phyloP scores from a whole-genome alignment of 345 rosid genomes.

The Boechera stricta region DNA sequence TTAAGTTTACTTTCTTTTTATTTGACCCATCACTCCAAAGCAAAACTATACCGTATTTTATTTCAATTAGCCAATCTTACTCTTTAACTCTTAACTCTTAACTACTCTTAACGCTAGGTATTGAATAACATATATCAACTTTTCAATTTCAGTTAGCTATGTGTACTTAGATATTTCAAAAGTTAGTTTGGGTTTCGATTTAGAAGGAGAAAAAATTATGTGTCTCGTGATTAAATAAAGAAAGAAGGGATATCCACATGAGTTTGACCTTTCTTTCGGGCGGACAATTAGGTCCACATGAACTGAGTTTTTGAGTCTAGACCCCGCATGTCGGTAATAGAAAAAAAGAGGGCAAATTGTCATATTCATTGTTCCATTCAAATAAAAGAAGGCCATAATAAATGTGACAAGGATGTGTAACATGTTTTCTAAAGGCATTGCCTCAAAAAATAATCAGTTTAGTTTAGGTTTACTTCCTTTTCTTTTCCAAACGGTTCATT shows the following conservation, averaged over 20 bases:
- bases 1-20: not conserved
- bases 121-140: not conserved
- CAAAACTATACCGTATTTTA: not conserved
- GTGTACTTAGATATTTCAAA: not conserved
- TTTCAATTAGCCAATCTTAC: not conserved
- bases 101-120: not conserved
- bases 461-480: not conserved
- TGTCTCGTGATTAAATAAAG: not conserved
- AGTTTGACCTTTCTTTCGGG: not conserved
- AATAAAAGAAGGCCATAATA: not conserved
- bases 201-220: not conserved
- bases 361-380: slow-evolving; percentile 4
- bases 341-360: not conserved
- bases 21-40: slow-evolving; percentile 4
- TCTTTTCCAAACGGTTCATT: not conserved
- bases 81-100: not conserved
- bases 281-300: slow-evolving; percentile 19
- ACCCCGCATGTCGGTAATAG: not conserved
- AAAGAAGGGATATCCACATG: slow-evolving; percentile 15
- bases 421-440: not conserved
- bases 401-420: slow-evolving; percentile 9
- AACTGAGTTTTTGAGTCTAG: not conserved
- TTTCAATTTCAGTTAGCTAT: not conserved
- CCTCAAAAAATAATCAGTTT: not conserved
- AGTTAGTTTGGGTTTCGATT: not conserved